Percentiles rank a stretch among this genome's conserved stretches.
Conservation (phyloP, 768 basidiomycete species). For the Suillus decipiens region DNA sequence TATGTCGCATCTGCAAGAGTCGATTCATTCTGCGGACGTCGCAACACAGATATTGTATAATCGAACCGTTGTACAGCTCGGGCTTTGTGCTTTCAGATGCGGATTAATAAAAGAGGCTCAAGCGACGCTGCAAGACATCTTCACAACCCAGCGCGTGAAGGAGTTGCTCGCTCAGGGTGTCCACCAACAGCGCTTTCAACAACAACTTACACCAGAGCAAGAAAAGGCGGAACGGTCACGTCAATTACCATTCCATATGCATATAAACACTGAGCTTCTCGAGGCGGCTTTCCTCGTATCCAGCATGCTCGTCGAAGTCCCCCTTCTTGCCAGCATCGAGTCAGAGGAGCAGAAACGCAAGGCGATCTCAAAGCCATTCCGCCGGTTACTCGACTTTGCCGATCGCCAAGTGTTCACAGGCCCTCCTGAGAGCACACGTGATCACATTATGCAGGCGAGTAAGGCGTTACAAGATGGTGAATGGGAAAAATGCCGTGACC, state of each 20-base stretch:
- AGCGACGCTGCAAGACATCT: conserved; percentile 91
- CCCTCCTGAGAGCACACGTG: conserved; percentile 96
- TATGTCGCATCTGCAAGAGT: conserved; percentile 98
- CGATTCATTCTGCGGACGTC: conserved; percentile 94
- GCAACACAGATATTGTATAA: conserved; percentile 98
- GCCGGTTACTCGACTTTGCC: conserved; percentile 91
- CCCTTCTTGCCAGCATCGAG: conserved; percentile 90
- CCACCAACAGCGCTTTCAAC: conserved; percentile 87
- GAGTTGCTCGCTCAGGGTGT: conserved; percentile 96
- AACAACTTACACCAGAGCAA: conserved; percentile 85
- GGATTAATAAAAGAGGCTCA: conserved; percentile 95
- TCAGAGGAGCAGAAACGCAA: conserved; percentile 93
- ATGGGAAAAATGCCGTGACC: conserved; percentile 93
- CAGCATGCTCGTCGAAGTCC: conserved; percentile 98
- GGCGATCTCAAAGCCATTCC: conserved; percentile 94
- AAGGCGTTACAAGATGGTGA: conserved; percentile 96
- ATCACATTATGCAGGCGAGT: conserved; percentile 99
- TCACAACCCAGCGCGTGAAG: conserved; percentile 94
- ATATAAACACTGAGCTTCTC: conserved; percentile 96
- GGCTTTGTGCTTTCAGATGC: conserved; percentile 93
- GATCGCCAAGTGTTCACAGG: conserved; percentile 98
- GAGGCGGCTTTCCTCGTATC: conserved; percentile 98
- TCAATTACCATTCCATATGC: conserved; percentile 98
- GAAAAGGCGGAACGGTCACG: conserved; percentile 95
- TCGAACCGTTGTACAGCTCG: conserved; percentile 94